Evolutionary conservation across 495 filamentous ascomycete genomes (phyloP), one percentile per base, ranked within the genome.

Genomic region (Pseudevernia furfuracea): DNA sequence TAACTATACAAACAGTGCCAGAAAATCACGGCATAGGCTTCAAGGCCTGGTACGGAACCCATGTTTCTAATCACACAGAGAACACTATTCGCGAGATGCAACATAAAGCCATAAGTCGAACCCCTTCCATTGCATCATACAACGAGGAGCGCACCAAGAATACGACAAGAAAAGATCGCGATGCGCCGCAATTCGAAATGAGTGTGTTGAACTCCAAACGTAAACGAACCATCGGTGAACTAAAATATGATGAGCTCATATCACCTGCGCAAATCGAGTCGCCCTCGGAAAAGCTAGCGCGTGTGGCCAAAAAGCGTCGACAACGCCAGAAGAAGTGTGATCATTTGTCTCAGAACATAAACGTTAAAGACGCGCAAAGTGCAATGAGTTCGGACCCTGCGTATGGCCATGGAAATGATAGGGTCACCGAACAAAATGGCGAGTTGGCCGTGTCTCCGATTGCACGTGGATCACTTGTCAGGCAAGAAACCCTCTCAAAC

Each of bases 251-350:
- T 55, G 52, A 55, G 30, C 52, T 55, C 17, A 55, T 55, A 15
- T 34, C 52, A 32, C 52, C 52, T 17, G 30, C 52, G 28, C 52
- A 55, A 30, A 55, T 55, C 14, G 52, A 55, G 30, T 55, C 52
- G 28, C 52, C 52, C 28, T 34, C 28, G 17, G 52, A 55, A 21
- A 55, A 55, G 52, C 30, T 55, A 21, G 28, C 30, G 21, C 52
- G 52, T 34, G 21, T 55, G 25, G 30, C 52, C 15, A 55, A 34
- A 14, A 55, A 34, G 28, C 52, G 30, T 34, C 52, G 52, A 34
- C 28, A 55, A 21, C 17, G 6, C 28, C 52, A 55, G 38, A 21
- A n/a, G 2, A 28, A 5, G 25, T 30, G 23, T 30, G 48, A 52
- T 52, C 1, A 12, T 2, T 14, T n/a, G 46, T 28, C 12, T n/a